Evolutionary conservation across 192 early-diverging fungal genomes (phyloP).

Genomic region (Coemansia sp.): DNA sequence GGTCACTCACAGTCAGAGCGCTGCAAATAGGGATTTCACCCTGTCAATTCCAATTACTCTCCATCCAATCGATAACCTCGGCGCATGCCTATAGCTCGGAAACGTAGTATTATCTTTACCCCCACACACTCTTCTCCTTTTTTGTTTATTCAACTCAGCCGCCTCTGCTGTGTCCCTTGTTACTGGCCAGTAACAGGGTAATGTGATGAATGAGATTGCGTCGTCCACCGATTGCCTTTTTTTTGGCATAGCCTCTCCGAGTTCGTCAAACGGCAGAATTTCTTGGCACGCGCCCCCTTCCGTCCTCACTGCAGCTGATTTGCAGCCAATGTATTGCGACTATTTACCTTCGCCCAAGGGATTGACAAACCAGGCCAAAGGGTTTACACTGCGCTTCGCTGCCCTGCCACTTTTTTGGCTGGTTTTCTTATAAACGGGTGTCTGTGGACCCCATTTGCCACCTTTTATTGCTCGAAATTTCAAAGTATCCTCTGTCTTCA

Average conservation of each 20-base stretch:
- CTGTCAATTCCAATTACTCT: neutral
- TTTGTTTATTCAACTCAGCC: neutral
- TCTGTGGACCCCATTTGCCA: neutral
- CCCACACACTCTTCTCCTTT: neutral
- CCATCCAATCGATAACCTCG: neutral
- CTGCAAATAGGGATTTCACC: neutral
- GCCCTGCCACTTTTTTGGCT: neutral
- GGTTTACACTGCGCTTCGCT: neutral
- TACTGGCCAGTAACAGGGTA: neutral
- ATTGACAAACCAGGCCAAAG: constrained; percentile 2
- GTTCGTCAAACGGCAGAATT: neutral
- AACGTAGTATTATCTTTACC: no score
- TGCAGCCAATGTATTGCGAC: neutral
- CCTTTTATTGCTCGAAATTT: neutral
- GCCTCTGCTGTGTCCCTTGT: neutral
- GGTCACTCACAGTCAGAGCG: neutral
- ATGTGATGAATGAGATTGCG: neutral
- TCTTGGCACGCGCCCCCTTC: neutral
- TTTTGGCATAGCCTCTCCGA: neutral
- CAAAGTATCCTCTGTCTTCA: neutral
- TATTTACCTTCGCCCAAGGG: neutral
- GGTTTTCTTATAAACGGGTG: neutral
- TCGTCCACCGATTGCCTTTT: neutral
- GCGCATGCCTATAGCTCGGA: neutral
- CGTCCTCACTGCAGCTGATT: neutral